These are phyloP conservation scores for Kluyveromyces sp. DNA, from an alignment of 1,139 yeast genomes.

Conservation along the genomic window DNA sequence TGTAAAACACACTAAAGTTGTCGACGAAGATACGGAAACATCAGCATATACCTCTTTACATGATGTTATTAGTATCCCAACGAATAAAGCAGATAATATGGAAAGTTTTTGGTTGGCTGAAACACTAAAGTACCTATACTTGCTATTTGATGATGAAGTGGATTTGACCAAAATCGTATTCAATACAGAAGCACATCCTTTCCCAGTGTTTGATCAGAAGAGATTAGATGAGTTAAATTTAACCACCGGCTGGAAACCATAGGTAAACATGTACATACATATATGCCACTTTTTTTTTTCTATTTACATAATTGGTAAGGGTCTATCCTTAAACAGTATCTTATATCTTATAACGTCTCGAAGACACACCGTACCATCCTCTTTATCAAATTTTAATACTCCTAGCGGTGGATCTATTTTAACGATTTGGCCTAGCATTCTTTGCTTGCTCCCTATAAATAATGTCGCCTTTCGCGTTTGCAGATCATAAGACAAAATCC, in stretches of 20 bases:
- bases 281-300: constrained; percentile 21
- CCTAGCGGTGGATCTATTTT: constrained; percentile 56
- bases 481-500: constrained; percentile 46
- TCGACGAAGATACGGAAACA: constrained; percentile 28
- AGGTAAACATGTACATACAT: background rate
- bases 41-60: constrained; percentile 60
- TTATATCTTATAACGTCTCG: constrained; percentile 53
- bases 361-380: constrained; percentile 35
- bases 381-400: constrained; percentile 40
- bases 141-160: constrained; percentile 67
- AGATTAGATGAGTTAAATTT: constrained; percentile 11
- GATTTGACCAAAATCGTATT: constrained; percentile 63
- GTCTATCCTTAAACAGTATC: constrained; percentile 55
- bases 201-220: constrained; percentile 42
- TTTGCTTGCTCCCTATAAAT: constrained; percentile 58
- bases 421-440: constrained; percentile 52
- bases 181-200: constrained; percentile 91
- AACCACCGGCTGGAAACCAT: constrained; percentile 22
- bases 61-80: constrained; percentile 50
- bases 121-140: constrained; percentile 79
- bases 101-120: constrained; percentile 95
- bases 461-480: constrained; percentile 44
- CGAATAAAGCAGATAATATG: constrained; percentile 59
- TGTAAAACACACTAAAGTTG: constrained; percentile 46
- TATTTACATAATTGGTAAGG: constrained; percentile 62